Conservation (phyloP, 2,329 filamentous ascomycete species). For the Fusarium decemcellulare region DNA sequence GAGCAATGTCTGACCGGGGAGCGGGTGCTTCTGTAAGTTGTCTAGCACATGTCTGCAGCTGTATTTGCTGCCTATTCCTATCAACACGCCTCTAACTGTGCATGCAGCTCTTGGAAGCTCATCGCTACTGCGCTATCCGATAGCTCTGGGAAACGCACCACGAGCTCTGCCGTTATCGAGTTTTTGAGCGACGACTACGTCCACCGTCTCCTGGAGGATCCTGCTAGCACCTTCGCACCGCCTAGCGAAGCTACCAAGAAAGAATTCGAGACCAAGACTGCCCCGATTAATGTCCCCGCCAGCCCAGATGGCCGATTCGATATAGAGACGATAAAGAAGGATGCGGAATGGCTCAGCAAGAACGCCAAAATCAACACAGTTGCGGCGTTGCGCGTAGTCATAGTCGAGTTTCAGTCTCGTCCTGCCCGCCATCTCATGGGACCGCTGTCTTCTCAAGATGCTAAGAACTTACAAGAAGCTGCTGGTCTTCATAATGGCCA, state of each 20-base stretch:
- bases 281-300: slow-evolving; percentile 86
- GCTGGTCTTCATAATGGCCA: slow-evolving; percentile 75
- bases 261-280: slow-evolving; percentile 86
- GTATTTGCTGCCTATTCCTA: slow-evolving; percentile 29
- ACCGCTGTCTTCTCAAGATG: slow-evolving; percentile 83
- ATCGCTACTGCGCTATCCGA: slow-evolving; percentile 71
- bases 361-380: slow-evolving; percentile 84
- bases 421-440: slow-evolving; percentile 79
- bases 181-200: slow-evolving; percentile 82
- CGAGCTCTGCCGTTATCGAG: slow-evolving; percentile 68
- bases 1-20: slow-evolving; percentile 88
- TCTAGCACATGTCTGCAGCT: slow-evolving; percentile 14
- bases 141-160: slow-evolving; percentile 68
- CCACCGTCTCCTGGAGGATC: slow-evolving; percentile 76
- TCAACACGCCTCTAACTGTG: slow-evolving; percentile 42
- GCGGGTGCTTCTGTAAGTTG: slow-evolving; percentile 81
- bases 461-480: slow-evolving; percentile 81
- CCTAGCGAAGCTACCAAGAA: slow-evolving; percentile 75
- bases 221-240: slow-evolving; percentile 76
- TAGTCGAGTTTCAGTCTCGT: slow-evolving; percentile 88
- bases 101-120: slow-evolving; percentile 72
- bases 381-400: slow-evolving; percentile 82
- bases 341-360: slow-evolving; percentile 88
- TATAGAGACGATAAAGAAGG: slow-evolving; percentile 84
- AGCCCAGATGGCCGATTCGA: slow-evolving; percentile 77